Evolutionary conservation across 257 asterid species (phyloP), one percentile per base, ranked within the genome.

Genomic region (Nicotiana benthamiana): DNA sequence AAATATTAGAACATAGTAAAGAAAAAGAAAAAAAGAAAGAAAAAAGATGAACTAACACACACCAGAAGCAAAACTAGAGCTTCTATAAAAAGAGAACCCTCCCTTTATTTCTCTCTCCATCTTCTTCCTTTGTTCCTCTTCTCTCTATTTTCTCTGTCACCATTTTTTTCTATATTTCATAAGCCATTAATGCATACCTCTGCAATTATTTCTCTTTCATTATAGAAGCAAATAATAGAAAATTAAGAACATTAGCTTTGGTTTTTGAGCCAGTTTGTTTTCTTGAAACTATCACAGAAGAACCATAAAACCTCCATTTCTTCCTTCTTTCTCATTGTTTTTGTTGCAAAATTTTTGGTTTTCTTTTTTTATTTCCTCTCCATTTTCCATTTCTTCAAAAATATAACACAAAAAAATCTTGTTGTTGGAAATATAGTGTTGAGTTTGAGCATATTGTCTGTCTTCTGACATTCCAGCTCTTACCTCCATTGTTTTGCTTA

Each of bases 381-480:
- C 32, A 70, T 40, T 70, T 70, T 43, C 56, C 13, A 3, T 51
- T 51, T 51, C 6, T 51, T 51, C 18, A 11, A 11, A 20, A 46
- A n/a, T n/a, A n/a, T n/a, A n/a, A n/a, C n/a, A n/a, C n/a, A 59
- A 22, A 48, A 51, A 43, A 51, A 83, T 40, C 26, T 62, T 43
- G 72, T 52, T n/a, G 63, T 43, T 54, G 75, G 64, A 43, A 84
- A 59, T 28, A 75, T 24, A 57, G 75, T 77, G 90, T 79, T 82
- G 43, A 53, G 67, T 61, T 68, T 80, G 88, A 83, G 91, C 88
- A 61, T 86, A 34, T 87, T 85, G 92, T 82, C 83, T 89, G 57
- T 70, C 77, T 6, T 70, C 96, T 90, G 94, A 90, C 97, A 91
- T 85, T 81, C 88, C 90, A 82, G 80, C 95, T 88, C 89, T 84